These are phyloP conservation scores for Globisporangium nagaii DNA, from an alignment of 352 stramenopile genomes.

Conservation along the genomic window DNA sequence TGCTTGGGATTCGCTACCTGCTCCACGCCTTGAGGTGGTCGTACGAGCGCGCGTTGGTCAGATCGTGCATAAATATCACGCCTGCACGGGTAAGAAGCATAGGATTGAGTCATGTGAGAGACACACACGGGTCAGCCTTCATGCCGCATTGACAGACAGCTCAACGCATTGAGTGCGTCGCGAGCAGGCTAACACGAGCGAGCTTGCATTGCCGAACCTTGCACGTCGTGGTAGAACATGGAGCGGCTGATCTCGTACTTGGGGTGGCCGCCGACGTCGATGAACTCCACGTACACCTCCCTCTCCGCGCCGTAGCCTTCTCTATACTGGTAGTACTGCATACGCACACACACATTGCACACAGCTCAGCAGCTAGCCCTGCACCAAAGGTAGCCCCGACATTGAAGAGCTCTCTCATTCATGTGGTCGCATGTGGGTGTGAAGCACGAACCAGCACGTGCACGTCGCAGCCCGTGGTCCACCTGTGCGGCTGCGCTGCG, in stretches of 20 bases:
- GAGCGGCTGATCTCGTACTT: slow-evolving; percentile 76
- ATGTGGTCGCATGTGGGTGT: not conserved
- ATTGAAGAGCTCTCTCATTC: not conserved
- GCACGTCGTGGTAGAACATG: slow-evolving; percentile 81
- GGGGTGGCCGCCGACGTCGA: slow-evolving; percentile 77
- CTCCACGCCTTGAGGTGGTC: slow-evolving; percentile 63
- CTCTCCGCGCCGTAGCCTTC: slow-evolving; percentile 29
- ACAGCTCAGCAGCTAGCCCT: too few relatives aligned
- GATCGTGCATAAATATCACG: slow-evolving; percentile 77
- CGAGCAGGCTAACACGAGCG: too few relatives aligned
- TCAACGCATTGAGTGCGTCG: too few relatives aligned
- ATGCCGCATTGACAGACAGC: not conserved
- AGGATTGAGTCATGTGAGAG: too few relatives aligned
- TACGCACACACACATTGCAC: not conserved
- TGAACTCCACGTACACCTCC: slow-evolving; percentile 75
- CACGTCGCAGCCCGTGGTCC: slow-evolving; percentile 81
- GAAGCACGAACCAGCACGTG: slow-evolving; percentile 50
- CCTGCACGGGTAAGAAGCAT: too few relatives aligned
- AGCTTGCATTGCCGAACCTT: too few relatives aligned
- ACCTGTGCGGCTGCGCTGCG: slow-evolving; percentile 24
- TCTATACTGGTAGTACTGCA: slow-evolving; percentile 27
- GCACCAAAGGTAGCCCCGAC: too few relatives aligned
- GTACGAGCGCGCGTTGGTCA: slow-evolving; percentile 72
- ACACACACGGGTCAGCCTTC: too few relatives aligned
- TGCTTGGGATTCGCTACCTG: slow-evolving; percentile 11